Evolutionary conservation across 1,139 yeast genomes (phyloP).

Genomic region (Hyphopichia wangnamkhiaoensis): DNA sequence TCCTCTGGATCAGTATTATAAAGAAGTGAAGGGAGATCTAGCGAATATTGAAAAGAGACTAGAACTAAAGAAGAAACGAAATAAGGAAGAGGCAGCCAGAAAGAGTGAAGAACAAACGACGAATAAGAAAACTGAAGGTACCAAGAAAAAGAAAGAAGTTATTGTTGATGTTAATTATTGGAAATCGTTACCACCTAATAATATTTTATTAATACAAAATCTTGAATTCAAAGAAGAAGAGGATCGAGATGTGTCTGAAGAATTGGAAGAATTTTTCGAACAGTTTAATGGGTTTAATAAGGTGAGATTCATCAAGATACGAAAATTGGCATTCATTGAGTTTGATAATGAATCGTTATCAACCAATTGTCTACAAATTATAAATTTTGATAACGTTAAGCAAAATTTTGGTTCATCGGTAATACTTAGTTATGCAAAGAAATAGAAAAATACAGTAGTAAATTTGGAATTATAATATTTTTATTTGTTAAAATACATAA

Average conservation of each 20-base stretch:
- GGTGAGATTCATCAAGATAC: slow-evolving; percentile 63
- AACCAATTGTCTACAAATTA: slow-evolving; percentile 20
- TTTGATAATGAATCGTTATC: slow-evolving; percentile 52
- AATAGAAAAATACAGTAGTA: slow-evolving; percentile 15
- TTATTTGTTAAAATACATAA: not conserved
- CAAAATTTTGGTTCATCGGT: slow-evolving; percentile 24
- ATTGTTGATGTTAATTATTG: slow-evolving; percentile 16
- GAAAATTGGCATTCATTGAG: slow-evolving; percentile 80
- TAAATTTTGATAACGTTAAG: slow-evolving; percentile 10
- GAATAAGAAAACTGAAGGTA: slow-evolving; percentile 11
- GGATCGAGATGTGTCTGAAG: slow-evolving; percentile 32
- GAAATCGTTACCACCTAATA: slow-evolving; percentile 63
- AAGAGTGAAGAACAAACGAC: slow-evolving; percentile 2
- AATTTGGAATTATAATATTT: not conserved
- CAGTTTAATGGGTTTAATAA: slow-evolving; percentile 60
- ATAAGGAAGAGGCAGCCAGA: slow-evolving; percentile 12
- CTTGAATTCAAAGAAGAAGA: slow-evolving; percentile 37
- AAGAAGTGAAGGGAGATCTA: slow-evolving; percentile 13
- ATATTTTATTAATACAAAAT: slow-evolving; percentile 66
- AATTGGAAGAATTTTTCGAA: slow-evolving; percentile 47
- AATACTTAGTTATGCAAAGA: slow-evolving; percentile 37
- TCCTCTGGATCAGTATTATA: slow-evolving; percentile 46
- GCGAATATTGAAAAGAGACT: slow-evolving; percentile 16
- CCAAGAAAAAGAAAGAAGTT: not conserved
- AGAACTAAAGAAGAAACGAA: slow-evolving; percentile 10